phyloP scores from a whole-genome alignment of 2,329 filamentous ascomycete species.

The Stromatinia cepivora region DNA sequence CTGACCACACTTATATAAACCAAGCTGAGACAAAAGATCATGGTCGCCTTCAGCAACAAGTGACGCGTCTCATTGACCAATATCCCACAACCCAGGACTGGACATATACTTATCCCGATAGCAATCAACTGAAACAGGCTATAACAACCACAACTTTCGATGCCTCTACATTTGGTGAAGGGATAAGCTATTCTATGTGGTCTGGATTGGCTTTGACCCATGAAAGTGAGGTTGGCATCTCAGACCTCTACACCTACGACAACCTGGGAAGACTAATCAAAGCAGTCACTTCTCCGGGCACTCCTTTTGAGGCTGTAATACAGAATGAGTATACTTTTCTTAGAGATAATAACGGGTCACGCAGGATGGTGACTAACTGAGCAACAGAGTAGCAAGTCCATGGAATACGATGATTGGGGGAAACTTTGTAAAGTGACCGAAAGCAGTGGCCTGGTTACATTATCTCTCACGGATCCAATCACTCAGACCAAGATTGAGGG shows the following conservation, averaged over 20 bases:
- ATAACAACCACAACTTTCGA: constrained; percentile 7
- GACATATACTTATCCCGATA: background rate
- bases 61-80: constrained; percentile 2
- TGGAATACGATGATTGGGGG: constrained; percentile 18
- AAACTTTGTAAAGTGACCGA: constrained; percentile 6
- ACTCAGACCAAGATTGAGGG: constrained; percentile 12
- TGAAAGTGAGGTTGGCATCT: constrained; percentile 7
- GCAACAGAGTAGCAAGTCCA: background rate
- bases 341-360: background rate
- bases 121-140: background rate
- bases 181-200: constrained; percentile 10
- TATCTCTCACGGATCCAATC: constrained; percentile 12
- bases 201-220: constrained; percentile 1
- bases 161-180: constrained; percentile 3
- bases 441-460: background rate
- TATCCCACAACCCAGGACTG: constrained; percentile 13
- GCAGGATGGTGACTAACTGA: background rate
- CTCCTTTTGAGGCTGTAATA: constrained; percentile 1
- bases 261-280: background rate
- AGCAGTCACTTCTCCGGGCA: background rate
- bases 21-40: constrained; percentile 6
- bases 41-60: constrained; percentile 8
- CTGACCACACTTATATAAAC: constrained; percentile 16
- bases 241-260: background rate
- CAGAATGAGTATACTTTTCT: constrained; percentile 5